phyloP scores from a whole-genome alignment of 2,329 filamentous ascomycete species.

The Apiospora phragmitis region DNA sequence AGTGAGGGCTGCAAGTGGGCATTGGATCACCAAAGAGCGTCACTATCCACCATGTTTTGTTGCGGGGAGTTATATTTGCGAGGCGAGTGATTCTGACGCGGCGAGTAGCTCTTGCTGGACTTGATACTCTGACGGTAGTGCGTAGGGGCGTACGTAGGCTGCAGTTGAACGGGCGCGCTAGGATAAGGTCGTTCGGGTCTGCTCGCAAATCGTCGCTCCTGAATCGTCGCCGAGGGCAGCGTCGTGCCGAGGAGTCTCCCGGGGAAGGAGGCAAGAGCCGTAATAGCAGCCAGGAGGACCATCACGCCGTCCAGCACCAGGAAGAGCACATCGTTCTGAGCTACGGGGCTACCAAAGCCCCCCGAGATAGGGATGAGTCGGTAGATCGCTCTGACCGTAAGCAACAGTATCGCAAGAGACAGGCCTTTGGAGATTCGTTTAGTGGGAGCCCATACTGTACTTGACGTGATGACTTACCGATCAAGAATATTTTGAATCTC shows the following conservation, averaged over 20 bases:
- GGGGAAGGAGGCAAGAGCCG: slow-evolving; percentile 27
- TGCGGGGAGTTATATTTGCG: slow-evolving; percentile 14
- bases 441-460: not conserved
- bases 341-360: slow-evolving; percentile 24
- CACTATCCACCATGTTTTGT: slow-evolving; percentile 28
- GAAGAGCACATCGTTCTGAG: slow-evolving; percentile 26
- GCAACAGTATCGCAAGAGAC: slow-evolving; percentile 19
- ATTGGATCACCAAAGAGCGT: slow-evolving; percentile 30
- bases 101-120: slow-evolving; percentile 16
- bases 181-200: slow-evolving; percentile 20
- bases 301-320: slow-evolving; percentile 29
- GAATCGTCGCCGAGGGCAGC: slow-evolving; percentile 19
- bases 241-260: slow-evolving; percentile 24
- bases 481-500: slow-evolving; percentile 44
- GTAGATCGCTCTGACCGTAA: slow-evolving; percentile 28
- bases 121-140: slow-evolving; percentile 22
- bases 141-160: slow-evolving; percentile 13
- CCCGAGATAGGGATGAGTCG: slow-evolving; percentile 26
- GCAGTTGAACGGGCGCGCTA: slow-evolving; percentile 20
- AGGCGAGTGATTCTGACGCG: slow-evolving; percentile 14
- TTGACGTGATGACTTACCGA: slow-evolving; percentile 37
- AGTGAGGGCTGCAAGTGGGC: not conserved
- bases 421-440: not conserved
- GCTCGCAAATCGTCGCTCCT: slow-evolving; percentile 15
- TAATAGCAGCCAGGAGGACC: slow-evolving; percentile 23